These are phyloP conservation scores for Pseudomonodictys pantanalensis DNA, from an alignment of 495 filamentous ascomycete species.

Conservation along the genomic window DNA sequence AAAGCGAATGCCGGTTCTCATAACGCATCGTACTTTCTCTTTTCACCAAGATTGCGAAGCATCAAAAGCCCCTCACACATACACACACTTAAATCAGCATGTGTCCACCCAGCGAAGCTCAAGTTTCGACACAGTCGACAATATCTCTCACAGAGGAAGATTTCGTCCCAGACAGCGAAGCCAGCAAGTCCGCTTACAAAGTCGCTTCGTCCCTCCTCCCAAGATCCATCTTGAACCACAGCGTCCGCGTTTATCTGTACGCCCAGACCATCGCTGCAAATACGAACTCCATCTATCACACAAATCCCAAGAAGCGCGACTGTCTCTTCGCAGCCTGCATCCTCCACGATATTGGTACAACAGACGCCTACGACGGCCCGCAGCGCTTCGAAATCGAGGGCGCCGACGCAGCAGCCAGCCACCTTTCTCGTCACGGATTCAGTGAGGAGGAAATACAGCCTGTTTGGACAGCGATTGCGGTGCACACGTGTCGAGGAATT, in stretches of 20 bases:
- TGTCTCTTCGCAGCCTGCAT: constrained; percentile 40
- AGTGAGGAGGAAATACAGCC: constrained; percentile 40
- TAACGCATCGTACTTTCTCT: too few species aligned
- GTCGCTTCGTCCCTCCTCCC: constrained; percentile 35
- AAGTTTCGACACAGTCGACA: too few species aligned
- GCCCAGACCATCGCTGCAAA: constrained; percentile 37
- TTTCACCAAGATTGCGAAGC: too few species aligned
- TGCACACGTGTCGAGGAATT: constrained; percentile 48
- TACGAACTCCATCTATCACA: constrained; percentile 31
- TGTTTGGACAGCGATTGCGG: constrained; percentile 48
- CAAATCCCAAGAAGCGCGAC: constrained; percentile 9
- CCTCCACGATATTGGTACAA: constrained; percentile 48
- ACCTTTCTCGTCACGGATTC: constrained; percentile 36
- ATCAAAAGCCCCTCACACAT: too few species aligned
- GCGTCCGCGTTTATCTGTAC: constrained; percentile 47
- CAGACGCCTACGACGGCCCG: constrained; percentile 36
- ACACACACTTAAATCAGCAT: too few species aligned
- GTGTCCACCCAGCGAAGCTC: too few species aligned
- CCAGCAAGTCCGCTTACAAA: not conserved
- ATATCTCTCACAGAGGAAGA: too few species aligned
- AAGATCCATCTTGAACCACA: constrained; percentile 48
- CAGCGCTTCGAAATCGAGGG: constrained; percentile 51
- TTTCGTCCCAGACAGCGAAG: not conserved
- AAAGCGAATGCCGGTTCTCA: too few species aligned
- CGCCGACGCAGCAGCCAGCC: constrained; percentile 43